phyloP scores from a whole-genome alignment of 2,329 filamentous ascomycete species.

The Hirsutella minnesotensis region DNA sequence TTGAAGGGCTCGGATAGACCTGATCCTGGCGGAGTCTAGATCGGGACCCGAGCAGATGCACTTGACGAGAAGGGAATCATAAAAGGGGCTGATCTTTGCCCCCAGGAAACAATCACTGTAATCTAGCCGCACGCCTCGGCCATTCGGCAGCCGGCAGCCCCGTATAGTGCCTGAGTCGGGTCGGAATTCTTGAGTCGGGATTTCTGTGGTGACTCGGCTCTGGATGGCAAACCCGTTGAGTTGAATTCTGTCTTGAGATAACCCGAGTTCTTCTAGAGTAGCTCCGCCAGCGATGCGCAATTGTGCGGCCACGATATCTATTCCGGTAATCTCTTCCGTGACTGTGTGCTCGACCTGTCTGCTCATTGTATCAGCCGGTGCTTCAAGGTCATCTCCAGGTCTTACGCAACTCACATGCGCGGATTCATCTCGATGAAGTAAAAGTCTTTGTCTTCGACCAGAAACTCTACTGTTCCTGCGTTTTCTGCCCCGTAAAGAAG shows the following conservation, averaged over 20 bases:
- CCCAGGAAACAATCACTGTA: constrained; percentile 94
- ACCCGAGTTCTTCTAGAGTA: constrained; percentile 79
- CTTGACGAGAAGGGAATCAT: constrained; percentile 87
- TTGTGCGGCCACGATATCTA: not conserved
- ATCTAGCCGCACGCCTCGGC: constrained; percentile 83
- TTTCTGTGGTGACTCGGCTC: constrained; percentile 97
- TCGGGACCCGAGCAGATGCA: constrained; percentile 87
- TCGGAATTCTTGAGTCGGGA: constrained; percentile 77
- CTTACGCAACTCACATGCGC: constrained; percentile 12
- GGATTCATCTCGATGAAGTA: constrained; percentile 35
- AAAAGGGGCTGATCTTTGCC: constrained; percentile 69
- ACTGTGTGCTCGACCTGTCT: constrained; percentile 29
- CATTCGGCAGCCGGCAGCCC: constrained; percentile 91
- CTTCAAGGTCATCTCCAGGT: not conserved
- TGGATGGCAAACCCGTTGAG: constrained; percentile 76
- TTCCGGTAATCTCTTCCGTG: constrained; percentile 1
- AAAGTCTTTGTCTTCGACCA: constrained; percentile 21
- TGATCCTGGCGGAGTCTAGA: constrained; percentile 87
- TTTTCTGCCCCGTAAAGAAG: no score
- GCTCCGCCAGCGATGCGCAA: constrained; percentile 43
- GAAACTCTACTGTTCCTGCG: constrained; percentile 29
- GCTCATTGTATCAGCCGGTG: not conserved
- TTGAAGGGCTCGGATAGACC: constrained; percentile 85
- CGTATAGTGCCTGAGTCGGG: constrained; percentile 98
- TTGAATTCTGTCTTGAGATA: constrained; percentile 92